phyloP scores from a whole-genome alignment of 2,329 filamentous ascomycete genomes.

The Ascochyta rabiei region DNA sequence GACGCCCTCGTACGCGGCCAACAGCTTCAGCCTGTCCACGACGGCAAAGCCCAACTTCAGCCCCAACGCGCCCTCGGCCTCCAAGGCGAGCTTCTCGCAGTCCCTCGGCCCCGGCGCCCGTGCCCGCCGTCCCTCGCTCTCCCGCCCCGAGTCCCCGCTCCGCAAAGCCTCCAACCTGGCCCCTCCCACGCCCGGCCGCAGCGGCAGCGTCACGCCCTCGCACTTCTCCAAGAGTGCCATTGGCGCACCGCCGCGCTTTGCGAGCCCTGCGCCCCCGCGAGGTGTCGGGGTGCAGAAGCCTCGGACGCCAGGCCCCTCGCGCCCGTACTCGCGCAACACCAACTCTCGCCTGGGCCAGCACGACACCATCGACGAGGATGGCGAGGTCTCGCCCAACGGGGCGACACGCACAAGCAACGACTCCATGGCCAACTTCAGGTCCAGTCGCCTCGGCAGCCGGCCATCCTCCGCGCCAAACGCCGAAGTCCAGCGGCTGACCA shows the following conservation, averaged over 20 bases:
- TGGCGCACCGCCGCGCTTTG: slow-evolving; percentile 62
- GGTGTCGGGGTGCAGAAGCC: slow-evolving; percentile 63
- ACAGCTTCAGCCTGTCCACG: slow-evolving; percentile 61
- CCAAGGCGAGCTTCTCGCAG: slow-evolving; percentile 89
- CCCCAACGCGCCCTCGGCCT: slow-evolving; percentile 63
- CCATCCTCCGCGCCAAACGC: slow-evolving; percentile 55
- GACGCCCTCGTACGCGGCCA: slow-evolving; percentile 63
- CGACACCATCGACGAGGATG: slow-evolving; percentile 49
- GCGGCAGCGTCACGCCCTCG: slow-evolving; percentile 61
- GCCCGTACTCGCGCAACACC: slow-evolving; percentile 55
- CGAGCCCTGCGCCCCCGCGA: slow-evolving; percentile 63
- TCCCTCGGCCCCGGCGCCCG: slow-evolving; percentile 76
- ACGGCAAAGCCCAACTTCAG: slow-evolving; percentile 53
- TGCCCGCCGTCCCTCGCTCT: slow-evolving; percentile 75
- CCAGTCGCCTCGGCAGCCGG: slow-evolving; percentile 33
- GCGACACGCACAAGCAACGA: slow-evolving; percentile 59
- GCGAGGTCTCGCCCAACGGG: slow-evolving; percentile 57
- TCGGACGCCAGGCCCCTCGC: slow-evolving; percentile 48
- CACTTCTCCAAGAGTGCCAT: slow-evolving; percentile 60
- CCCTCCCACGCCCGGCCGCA: slow-evolving; percentile 59
- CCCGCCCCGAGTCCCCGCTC: slow-evolving; percentile 85
- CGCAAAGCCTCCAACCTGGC: slow-evolving; percentile 59
- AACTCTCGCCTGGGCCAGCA: slow-evolving; percentile 55
- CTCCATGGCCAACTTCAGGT: slow-evolving; percentile 57
- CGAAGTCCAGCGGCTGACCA: slow-evolving; percentile 74